phyloP scores from a whole-genome alignment of 768 basidiomycete species.

The Astraeus odoratus region DNA sequence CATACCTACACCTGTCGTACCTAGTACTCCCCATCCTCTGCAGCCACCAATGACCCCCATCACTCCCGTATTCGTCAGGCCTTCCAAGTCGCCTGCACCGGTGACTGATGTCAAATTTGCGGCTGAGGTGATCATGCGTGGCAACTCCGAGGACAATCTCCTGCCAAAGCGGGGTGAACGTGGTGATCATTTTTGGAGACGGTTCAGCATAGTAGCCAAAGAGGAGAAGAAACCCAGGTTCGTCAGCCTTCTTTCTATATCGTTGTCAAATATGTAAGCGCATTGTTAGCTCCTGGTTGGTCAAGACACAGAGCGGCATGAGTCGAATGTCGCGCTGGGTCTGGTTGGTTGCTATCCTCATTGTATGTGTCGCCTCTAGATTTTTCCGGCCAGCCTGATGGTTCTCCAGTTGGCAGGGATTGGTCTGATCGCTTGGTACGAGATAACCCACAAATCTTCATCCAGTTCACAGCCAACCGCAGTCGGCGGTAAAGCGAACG shows the following conservation, averaged over 20 bases:
- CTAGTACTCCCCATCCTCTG: slow-evolving; percentile 63
- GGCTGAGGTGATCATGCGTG: slow-evolving; percentile 53
- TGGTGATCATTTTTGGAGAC: slow-evolving; percentile 82
- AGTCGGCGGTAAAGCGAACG: slow-evolving; percentile 55
- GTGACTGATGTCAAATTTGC: slow-evolving; percentile 42
- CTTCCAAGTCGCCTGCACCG: slow-evolving; percentile 32
- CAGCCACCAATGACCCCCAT: slow-evolving; percentile 76
- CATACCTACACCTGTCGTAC: slow-evolving; percentile 29
- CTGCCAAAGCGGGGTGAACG: slow-evolving; percentile 63
- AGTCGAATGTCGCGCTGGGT: slow-evolving; percentile 59
- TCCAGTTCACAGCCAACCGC: slow-evolving; percentile 48
- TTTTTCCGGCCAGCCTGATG: not conserved
- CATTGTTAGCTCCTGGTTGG: slow-evolving; percentile 53
- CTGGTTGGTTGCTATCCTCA: slow-evolving; percentile 59
- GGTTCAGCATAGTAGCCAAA: slow-evolving; percentile 79
- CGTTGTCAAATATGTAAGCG: not conserved
- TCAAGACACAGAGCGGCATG: slow-evolving; percentile 49
- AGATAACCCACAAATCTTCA: slow-evolving; percentile 44
- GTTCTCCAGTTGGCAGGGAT: slow-evolving; percentile 39
- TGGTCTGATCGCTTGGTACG: slow-evolving; percentile 56
- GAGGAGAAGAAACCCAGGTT: slow-evolving; percentile 53
- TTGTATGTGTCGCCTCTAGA: slow-evolving; percentile 31
- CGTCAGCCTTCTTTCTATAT: not conserved
- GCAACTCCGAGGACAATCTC: slow-evolving; percentile 59
- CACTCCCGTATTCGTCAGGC: slow-evolving; percentile 68